phyloP scores from a whole-genome alignment of 352 stramenopile genomes.

The Phytopythium cucurbitacearum region DNA sequence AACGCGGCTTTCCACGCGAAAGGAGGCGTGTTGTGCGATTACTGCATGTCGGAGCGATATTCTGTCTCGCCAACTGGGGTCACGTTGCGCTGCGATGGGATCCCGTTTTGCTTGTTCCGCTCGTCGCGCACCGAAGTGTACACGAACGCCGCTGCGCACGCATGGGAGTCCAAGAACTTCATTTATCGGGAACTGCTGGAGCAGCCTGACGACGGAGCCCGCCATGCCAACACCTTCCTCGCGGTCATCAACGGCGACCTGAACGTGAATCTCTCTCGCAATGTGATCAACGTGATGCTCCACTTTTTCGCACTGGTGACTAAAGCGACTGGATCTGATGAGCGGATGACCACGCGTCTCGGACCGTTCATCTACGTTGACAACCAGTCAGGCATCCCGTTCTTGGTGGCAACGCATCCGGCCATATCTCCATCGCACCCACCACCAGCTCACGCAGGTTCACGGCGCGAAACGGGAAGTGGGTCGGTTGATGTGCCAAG shows the following conservation, averaged over 20 bases:
- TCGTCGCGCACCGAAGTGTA: conserved; percentile 63
- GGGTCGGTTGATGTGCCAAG: conserved; percentile 52
- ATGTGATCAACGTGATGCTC: conserved; percentile 79
- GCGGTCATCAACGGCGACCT: conserved; percentile 78
- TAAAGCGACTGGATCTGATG: conserved; percentile 39
- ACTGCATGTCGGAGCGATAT: conserved; percentile 71
- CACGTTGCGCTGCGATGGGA: conserved; percentile 54
- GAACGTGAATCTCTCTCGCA: conserved; percentile 79
- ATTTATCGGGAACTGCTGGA: conserved; percentile 78
- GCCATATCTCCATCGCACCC: conserved; percentile 11
- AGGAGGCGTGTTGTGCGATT: conserved; percentile 71
- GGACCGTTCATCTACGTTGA: conserved; percentile 85
- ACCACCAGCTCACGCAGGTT: conserved; percentile 5
- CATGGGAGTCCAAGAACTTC: conserved; percentile 79
- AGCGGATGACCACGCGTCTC: conserved; percentile 43
- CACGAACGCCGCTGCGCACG: conserved; percentile 51
- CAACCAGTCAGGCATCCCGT: conserved; percentile 82
- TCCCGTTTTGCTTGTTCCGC: conserved; percentile 71
- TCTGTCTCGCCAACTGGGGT: conserved; percentile 54
- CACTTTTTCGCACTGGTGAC: conserved; percentile 74
- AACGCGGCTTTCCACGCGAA: conserved; percentile 65
- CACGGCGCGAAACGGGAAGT: conserved; percentile 10
- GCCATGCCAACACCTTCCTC: conserved; percentile 60
- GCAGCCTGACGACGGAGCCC: conserved; percentile 47
- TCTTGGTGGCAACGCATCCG: conserved; percentile 66